These are phyloP conservation scores for Coelastrella sp. DNA, from an alignment of 139 green algal genomes.

Conservation along the genomic window DNA sequence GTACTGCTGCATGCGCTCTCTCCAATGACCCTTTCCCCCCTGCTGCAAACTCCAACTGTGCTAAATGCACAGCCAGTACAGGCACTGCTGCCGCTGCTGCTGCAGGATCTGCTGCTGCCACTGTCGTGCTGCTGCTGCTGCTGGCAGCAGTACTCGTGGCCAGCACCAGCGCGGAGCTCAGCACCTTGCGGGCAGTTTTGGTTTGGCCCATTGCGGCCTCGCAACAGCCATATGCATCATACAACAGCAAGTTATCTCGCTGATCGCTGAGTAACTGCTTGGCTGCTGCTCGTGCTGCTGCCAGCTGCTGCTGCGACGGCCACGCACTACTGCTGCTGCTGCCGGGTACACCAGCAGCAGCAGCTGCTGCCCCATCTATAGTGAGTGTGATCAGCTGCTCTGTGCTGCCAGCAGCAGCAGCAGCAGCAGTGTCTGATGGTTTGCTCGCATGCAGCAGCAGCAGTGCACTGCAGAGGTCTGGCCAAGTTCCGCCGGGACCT, in stretches of 20 bases:
- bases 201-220: conserved; percentile 43
- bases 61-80: neutral
- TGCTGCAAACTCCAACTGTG: conserved; percentile 23
- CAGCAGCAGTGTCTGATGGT: conserved; percentile 22
- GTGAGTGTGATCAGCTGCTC: neutral
- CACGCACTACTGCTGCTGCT: conserved; percentile 21
- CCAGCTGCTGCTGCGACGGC: conserved; percentile 15
- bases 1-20: neutral
- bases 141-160: neutral
- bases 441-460: conserved; percentile 41
- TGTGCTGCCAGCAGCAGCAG: neutral
- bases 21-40: neutral
- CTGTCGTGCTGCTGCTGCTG: neutral
- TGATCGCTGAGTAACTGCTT: conserved; percentile 64
- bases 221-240: conserved; percentile 57
- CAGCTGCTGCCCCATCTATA: conserved; percentile 14
- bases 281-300: conserved; percentile 41
- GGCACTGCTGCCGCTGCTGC: conserved; percentile 27
- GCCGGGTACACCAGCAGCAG: neutral
- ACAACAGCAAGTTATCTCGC: conserved; percentile 59
- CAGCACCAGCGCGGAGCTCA: conserved; percentile 53
- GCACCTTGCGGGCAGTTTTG: conserved; percentile 67
- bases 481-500: conserved; percentile 13
- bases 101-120: neutral
- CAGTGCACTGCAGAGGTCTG: conserved; percentile 21